Evolutionary conservation across 1,139 yeast genomes (phyloP), one percentile per base, ranked within the genome.

Genomic region (Diutina rugosa): DNA sequence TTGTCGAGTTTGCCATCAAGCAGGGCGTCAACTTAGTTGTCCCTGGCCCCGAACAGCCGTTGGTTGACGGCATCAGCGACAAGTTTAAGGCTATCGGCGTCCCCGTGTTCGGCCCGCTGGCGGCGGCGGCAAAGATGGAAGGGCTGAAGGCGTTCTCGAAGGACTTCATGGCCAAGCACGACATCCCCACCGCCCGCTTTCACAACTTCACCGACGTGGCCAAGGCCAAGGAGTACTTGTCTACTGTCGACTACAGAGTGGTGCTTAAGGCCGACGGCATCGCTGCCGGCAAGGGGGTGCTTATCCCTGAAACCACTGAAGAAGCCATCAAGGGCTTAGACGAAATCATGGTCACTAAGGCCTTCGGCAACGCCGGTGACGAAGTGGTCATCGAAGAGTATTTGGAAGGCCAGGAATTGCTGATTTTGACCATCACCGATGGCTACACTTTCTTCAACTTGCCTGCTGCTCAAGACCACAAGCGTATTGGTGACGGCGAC

Each of bases 31-130:
- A 78, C 56, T 77, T 95, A 61, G 99, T 90, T 12, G 79, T 95
- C 56, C 99, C 99, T 46, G 99, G 99, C 51, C 99, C 99, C n/a
- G 99, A 95, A 72, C 97, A 90, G 71, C 99, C 99, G 49, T 77
- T 95, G 61, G 97, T 93, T 48, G 98, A 93, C 66, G 99, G 99
- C 54, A 84, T 93, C 59, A 72, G 91, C 45, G 72, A 84, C 28
- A 74, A 77, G 56, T 91, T 93, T 77, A 71, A 75, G 58, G 77
- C 77, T 57, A 86, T 87, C 57, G 99, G 99, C 62, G 85, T 95
- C 60, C 95, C 97, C 46, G 97, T 91, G 32, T 95, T 95, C 72
- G 99, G 99, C 8, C 99, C 99, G 32, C 81, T 90, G 52, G 86
- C 81, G 52, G 79, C 80, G 65, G 99, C 99, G 59, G 97, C 99